Conservation (phyloP, 768 basidiomycete genomes). For the Trametes coccinea region DNA sequence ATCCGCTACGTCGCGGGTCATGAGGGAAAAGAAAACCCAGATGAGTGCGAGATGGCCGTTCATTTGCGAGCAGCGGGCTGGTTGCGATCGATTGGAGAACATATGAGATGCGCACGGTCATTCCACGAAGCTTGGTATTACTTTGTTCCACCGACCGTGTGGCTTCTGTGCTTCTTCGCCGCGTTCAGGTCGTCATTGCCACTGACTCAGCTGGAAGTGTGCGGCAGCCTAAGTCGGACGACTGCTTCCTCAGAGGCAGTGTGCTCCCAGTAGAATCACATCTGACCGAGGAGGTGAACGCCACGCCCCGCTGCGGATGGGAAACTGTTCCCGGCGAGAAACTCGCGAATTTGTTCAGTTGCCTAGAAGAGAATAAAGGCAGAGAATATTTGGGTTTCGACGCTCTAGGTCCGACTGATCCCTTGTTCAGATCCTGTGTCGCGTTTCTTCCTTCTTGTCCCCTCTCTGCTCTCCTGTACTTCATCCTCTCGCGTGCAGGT, state of each 20-base stretch:
- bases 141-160: constrained; percentile 5
- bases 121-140: constrained; percentile 4
- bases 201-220: constrained; percentile 12
- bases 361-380: constrained; percentile 34
- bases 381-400: constrained; percentile 21
- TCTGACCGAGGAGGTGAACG: constrained; percentile 11
- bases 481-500: constrained; percentile 3
- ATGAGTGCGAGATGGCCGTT: constrained; percentile 9
- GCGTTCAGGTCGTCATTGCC: constrained; percentile 4
- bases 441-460: constrained; percentile 10
- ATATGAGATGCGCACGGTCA: not conserved
- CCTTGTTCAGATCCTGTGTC: constrained; percentile 18
- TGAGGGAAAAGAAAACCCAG: constrained; percentile 3
- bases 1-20: not conserved
- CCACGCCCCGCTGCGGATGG: constrained; percentile 16
- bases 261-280: not conserved
- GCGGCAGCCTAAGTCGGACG: constrained; percentile 9
- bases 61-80: constrained; percentile 4
- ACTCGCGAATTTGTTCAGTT: constrained; percentile 12
- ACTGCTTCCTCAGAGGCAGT: constrained; percentile 7
- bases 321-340: constrained; percentile 12
- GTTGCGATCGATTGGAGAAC: not conserved
- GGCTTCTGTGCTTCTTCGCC: constrained; percentile 4
- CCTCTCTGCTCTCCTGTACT: constrained; percentile 9
- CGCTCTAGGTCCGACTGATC: constrained; percentile 29